Evolutionary conservation across 495 filamentous ascomycete genomes (phyloP).

Genomic region (Aspergillus sclerotiicarbonarius): DNA sequence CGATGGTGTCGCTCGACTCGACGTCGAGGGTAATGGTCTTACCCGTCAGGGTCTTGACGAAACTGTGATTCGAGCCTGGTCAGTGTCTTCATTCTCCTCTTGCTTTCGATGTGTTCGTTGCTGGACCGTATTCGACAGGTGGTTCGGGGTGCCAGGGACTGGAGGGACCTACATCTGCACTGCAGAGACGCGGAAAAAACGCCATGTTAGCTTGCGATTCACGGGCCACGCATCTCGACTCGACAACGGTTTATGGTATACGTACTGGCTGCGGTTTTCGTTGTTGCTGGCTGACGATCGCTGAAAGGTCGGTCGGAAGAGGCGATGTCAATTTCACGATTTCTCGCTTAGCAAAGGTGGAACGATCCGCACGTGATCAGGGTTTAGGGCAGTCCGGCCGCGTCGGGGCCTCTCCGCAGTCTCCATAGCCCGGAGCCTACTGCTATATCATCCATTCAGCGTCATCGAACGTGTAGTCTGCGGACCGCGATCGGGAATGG

Average conservation of each 20-base stretch:
- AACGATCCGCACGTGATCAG: slow-evolving; percentile 16
- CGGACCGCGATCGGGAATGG: too few relatives aligned
- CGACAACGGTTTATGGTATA: slow-evolving; percentile 21
- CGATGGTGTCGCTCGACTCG: slow-evolving; percentile 98
- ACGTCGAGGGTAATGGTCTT: slow-evolving; percentile 99
- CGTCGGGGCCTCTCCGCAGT: not conserved
- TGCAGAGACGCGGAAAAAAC: slow-evolving; percentile 47
- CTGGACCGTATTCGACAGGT: not conserved
- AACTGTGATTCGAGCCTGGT: slow-evolving; percentile 55
- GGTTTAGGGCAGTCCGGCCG: slow-evolving; percentile 6
- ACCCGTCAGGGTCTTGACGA: slow-evolving; percentile 96
- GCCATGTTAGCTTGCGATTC: slow-evolving; percentile 35
- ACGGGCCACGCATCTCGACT: slow-evolving; percentile 15
- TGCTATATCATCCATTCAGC: not conserved
- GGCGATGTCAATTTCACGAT: slow-evolving; percentile 45
- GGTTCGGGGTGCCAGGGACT: slow-evolving; percentile 1
- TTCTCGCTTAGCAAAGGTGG: slow-evolving; percentile 50
- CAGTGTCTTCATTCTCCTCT: slow-evolving; percentile 25
- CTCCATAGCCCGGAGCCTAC: not conserved
- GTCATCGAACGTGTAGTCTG: not conserved
- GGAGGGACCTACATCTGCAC: slow-evolving; percentile 73
- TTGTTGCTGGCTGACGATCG: slow-evolving; percentile 51
- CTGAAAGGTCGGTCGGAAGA: slow-evolving; percentile 42
- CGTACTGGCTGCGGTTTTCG: slow-evolving; percentile 62
- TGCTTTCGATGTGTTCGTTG: not conserved